Evolutionary conservation across 352 stramenopile genomes (phyloP).

Genomic region (Aphanomyces euteiches): DNA sequence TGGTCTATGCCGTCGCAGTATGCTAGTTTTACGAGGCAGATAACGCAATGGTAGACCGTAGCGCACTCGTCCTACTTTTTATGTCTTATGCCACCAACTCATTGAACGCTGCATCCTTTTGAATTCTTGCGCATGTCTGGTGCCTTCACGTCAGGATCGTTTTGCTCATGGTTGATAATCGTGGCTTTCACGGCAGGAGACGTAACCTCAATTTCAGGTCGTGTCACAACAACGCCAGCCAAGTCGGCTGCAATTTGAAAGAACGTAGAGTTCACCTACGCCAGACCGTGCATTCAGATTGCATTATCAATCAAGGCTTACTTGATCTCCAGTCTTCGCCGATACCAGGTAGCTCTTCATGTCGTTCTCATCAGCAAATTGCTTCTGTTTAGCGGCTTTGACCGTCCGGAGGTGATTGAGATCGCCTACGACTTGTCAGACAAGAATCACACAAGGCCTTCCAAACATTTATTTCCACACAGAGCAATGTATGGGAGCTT

Average conservation of each 20-base stretch:
- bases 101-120: conserved; percentile 58
- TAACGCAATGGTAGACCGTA: conserved; percentile 30
- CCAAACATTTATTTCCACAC: conserved; percentile 89
- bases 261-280: conserved; percentile 81
- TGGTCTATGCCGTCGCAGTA: not conserved
- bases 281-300: not conserved
- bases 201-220: conserved; percentile 82
- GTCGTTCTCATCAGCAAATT: conserved; percentile 92
- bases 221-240: conserved; percentile 73
- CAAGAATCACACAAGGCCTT: not conserved
- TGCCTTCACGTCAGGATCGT: conserved; percentile 86
- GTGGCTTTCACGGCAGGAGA: conserved; percentile 83
- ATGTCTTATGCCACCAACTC: not conserved
- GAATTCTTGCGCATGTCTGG: conserved; percentile 54
- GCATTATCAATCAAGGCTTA: not conserved
- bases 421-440: conserved; percentile 52
- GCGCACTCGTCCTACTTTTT: conserved; percentile 24
- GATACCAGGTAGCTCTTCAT: conserved; percentile 90
- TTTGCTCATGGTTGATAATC: conserved; percentile 90
- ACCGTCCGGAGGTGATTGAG: conserved; percentile 89
- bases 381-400: conserved; percentile 83
- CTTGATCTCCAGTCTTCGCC: conserved; percentile 91
- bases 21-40: not conserved
- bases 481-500: conserved; percentile 88
- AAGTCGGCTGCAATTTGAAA: conserved; percentile 81